These are phyloP conservation scores for Vaccinium darrowii DNA, from an alignment of 148 eudicot genomes.

Conservation along the genomic window DNA sequence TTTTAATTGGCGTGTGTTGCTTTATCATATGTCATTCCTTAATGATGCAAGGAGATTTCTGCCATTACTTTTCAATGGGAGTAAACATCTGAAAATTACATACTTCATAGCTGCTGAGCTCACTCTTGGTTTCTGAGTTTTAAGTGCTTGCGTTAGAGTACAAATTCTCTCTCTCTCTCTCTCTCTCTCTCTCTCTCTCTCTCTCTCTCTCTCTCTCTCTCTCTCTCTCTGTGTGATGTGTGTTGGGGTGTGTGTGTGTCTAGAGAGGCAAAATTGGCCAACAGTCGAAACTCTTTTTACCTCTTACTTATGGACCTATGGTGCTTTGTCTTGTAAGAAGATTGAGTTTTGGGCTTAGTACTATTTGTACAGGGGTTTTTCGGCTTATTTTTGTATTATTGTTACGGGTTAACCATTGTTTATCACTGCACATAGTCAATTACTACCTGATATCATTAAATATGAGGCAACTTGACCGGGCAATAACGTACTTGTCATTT, in stretches of 20 bases:
- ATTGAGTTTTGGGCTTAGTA: not conserved
- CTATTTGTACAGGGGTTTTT: no score
- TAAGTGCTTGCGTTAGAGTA: not conserved
- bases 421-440: not conserved
- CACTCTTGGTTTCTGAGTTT: not conserved
- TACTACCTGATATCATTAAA: not conserved
- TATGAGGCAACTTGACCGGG: not conserved
- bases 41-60: no score
- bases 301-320: not conserved
- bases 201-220: no score
- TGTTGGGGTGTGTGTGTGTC: no score
- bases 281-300: not conserved
- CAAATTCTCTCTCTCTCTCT: no score
- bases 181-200: no score
- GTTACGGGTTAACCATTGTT: not conserved
- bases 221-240: no score
- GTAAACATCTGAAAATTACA: no score
- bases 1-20: no score
- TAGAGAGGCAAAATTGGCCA: not conserved
- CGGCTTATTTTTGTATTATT: not conserved
- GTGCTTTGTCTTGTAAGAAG: not conserved
- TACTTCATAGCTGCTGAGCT: no score
- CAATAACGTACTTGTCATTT: not conserved
- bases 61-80: no score
- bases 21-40: no score